Base-by-base conservation (phyloP, 75 land plant species). In the Ceratopteris richardii region DNA sequence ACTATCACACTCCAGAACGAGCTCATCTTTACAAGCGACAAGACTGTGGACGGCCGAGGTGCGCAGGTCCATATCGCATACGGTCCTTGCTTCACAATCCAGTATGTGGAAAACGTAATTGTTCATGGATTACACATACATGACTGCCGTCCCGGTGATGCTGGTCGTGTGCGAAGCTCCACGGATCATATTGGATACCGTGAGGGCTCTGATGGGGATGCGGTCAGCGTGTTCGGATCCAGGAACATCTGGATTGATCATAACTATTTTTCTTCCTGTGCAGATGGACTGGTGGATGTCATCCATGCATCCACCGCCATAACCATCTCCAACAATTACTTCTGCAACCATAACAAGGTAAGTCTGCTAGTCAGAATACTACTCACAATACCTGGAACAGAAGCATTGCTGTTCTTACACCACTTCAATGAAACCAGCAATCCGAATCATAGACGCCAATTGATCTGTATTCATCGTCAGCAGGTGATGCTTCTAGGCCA, bases 41-140 rank as follows among this genome's bases (percentile, higher is more conserved):
- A 83, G 48, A 73, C 87, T 48, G 71, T 88, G 29, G 94, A 85
- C 51, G 90, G 75, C 23, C 69, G 94, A 0, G 89, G 89, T 14
- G 80, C 74, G 2, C 37, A 44, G 2, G 78, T 85, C 37, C 66
- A 80, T 19, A 88, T 88, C 31, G 61, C 80, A 17, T 21, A 68
- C 11, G 78, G 82, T 10, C 43, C 79, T 0, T 77, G 89, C 51
- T 24, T 85, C 26, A 18, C 67, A 39, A 70, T 84, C 0, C 23
- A 79, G 27, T 41, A 63, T 54, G 78, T 77, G 51, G 16, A 1
- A 39, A 52, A 80, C 54, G 80, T 87, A 5, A 87, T 87, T 63
- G 70, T 87, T 31, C 87, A 87, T 52, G 78, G 84, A 11, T 57
- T 87, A 5, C 18, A 53, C 27, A 62, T 87, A 46, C 79, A 80